Evolutionary conservation across 1,284 basidiomycete genomes (phyloP), one percentile per base, ranked within the genome.

Genomic region (Pseudozyma thailandica): DNA sequence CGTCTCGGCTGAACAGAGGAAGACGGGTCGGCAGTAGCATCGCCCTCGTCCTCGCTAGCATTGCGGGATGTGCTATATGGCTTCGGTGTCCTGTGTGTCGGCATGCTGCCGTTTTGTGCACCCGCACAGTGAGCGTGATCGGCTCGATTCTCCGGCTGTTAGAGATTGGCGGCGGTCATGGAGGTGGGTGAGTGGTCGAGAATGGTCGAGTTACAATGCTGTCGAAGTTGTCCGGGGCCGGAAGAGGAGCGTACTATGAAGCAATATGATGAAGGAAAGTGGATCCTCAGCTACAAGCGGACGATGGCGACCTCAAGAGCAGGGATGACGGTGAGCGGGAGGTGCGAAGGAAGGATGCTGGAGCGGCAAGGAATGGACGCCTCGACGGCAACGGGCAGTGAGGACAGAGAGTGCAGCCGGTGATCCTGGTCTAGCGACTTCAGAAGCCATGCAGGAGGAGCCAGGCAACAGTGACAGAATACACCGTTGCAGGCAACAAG

Each of bases 1-100:
- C 62, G 62, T 30, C 62, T 46, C 1, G 38, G 37, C 27, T 46
- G 62, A 15, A 49, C 16, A 5, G 55, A 48, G 18, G 43, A 12
- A 21, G 55, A 21, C 7, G 38, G 51, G 25, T 65, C 55, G 23
- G 53, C 6, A 3, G 46, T 50, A 16, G 56, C 48, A 51, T 65
- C 62, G 26, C 56, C 59, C 7, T 65, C 62, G 12, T 65, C 55
- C 12, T 47, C 56, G 21, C 56, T 65, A n/a, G 38, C 48, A 23
- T 58, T 48, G 23, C 51, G 51, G 16, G 55, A 65, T 5, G 30
- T 51, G 38, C 26, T 26, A 25, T 28, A 30, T 12, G 31, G 26
- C 45, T 54, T 59, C 2, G 47, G 48, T 12, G 55, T 45, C 18
- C 51, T 49, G 4, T 51, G 43, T n/a, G 47, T 51, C 23, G 62